These are phyloP conservation scores for Musa acuminata DNA, from an alignment of 176 grass and related monocot genomes.

Conservation along the genomic window DNA sequence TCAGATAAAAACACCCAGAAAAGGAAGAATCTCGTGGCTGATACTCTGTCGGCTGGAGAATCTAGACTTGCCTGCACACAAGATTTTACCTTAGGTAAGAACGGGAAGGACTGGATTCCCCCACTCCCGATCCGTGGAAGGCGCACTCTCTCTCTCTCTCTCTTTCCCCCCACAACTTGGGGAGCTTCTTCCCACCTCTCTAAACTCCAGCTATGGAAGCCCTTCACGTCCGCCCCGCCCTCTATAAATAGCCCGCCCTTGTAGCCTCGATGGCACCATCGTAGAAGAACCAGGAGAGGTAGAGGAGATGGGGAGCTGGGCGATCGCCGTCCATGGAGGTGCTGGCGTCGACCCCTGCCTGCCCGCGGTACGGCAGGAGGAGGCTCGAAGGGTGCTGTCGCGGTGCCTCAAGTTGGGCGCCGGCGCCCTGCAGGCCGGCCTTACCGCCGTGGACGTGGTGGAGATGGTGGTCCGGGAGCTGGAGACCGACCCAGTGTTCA, in stretches of 20 bases:
- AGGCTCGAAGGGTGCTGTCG: neutral
- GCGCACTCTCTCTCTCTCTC: too few species aligned
- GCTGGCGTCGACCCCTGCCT: slow-evolving; percentile 11
- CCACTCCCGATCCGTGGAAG: too few species aligned
- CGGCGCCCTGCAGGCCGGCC: neutral
- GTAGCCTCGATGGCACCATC: neutral
- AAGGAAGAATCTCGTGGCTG: too few species aligned
- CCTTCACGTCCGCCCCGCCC: neutral
- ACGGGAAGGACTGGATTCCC: too few species aligned
- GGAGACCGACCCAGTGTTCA: slow-evolving; percentile 24
- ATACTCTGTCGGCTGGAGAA: too few species aligned
- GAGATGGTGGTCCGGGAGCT: slow-evolving; percentile 21
- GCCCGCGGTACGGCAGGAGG: slow-evolving; percentile 15
- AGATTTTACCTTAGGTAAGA: too few species aligned
- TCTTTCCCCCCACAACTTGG: too few species aligned
- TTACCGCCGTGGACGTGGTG: slow-evolving; percentile 16
- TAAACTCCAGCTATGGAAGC: too few species aligned
- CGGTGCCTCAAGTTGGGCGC: slow-evolving; percentile 4
- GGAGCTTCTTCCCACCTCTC: too few species aligned
- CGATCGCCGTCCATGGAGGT: slow-evolving; percentile 18
- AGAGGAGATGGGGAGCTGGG: slow-evolving; percentile 2
- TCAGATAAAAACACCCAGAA: too few species aligned
- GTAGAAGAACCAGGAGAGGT: neutral
- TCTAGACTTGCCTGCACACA: too few species aligned
- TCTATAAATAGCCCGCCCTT: neutral